Base-by-base conservation (phyloP, 805 yeast species). In the Cyberlindnera subsufficiens region DNA sequence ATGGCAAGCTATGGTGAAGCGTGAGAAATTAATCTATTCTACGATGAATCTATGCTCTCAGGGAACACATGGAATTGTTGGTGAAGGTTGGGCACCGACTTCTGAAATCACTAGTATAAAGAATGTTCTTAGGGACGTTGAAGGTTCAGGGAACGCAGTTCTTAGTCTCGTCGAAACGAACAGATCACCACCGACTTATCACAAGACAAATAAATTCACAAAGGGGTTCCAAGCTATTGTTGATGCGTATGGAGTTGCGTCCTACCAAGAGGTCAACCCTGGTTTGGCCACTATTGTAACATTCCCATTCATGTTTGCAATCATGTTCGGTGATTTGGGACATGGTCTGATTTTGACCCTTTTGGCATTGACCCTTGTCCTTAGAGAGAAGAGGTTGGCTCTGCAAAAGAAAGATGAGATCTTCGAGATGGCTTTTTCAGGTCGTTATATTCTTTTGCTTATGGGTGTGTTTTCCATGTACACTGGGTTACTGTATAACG, bases 291-390 rank as follows among this genome's bases (percentile, higher is more conserved):
- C 99, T 1, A 78, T 88, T 37, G 83, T 93, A 20, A 93, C 99
- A 0, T 93, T 93, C 71, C 99, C 99, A 19, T 93, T 93, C 64
- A 86, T 93, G 95, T 93, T 93, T 68, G 97, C 99, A 25, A 84
- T 93, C 56, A 93, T 93, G 99, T 93, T 93, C 71, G 99, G 99
- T 71, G 99, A 93, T 69, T 62, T 90, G 45, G 99, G 99, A 14
- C 99, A 93, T 68, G 99, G 99, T 6, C 75, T 89, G 46, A 77
- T 93, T 38, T 69, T 93, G 63, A 75, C 83, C 42, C 63, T 84
- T 43, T 86, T 88, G 15, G 96, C 95, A 1, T 65, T 78, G 40
- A 64, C 67, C 27, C 68, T 93, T 49, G 89, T 93, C 10, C 50
- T 80, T 39, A 82, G 84, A 60, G 99, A 93, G 64, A 74, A 72